Conservation (phyloP, 208 protist species). For the Leishmania guyanensis region DNA sequence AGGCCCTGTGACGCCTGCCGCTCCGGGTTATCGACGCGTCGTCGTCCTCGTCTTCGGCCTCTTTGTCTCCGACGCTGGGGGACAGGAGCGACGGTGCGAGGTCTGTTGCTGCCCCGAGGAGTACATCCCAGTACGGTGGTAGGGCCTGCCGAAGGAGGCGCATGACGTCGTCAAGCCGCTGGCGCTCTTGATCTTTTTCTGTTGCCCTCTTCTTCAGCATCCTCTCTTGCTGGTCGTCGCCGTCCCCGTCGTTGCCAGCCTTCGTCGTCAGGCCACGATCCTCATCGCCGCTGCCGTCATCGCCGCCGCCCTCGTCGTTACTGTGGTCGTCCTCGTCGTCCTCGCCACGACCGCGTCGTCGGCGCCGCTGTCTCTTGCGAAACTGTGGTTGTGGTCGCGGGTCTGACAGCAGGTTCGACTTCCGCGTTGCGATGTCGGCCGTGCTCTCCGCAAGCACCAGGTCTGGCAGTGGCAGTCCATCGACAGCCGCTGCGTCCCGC, state of each 20-base stretch:
- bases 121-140: slow-evolving; percentile 42
- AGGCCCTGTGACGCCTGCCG: slow-evolving; percentile 2
- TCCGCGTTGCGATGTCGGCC: slow-evolving; percentile 19
- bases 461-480: slow-evolving; percentile 15
- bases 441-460: slow-evolving; percentile 29
- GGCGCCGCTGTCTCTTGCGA: background rate
- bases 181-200: background rate
- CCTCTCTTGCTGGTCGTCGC: slow-evolving; percentile 2
- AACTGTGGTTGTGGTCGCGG: background rate
- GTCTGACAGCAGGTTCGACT: background rate
- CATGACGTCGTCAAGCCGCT: slow-evolving; percentile 17
- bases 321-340: background rate
- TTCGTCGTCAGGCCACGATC: background rate
- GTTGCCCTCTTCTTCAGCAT: background rate
- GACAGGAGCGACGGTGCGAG: background rate
- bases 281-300: slow-evolving; percentile 9
- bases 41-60: slow-evolving; percentile 1
- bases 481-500: background rate
- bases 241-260: slow-evolving; percentile 1
- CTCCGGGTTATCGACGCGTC: background rate
- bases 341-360: background rate
- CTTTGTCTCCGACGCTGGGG: slow-evolving; percentile 7
- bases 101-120: slow-evolving; percentile 25
- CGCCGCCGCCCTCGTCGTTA: slow-evolving; percentile 1
- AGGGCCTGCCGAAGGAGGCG: slow-evolving; percentile 21